Conservation (phyloP, 1,284 basidiomycete species). For the Ustilago crameri region DNA sequence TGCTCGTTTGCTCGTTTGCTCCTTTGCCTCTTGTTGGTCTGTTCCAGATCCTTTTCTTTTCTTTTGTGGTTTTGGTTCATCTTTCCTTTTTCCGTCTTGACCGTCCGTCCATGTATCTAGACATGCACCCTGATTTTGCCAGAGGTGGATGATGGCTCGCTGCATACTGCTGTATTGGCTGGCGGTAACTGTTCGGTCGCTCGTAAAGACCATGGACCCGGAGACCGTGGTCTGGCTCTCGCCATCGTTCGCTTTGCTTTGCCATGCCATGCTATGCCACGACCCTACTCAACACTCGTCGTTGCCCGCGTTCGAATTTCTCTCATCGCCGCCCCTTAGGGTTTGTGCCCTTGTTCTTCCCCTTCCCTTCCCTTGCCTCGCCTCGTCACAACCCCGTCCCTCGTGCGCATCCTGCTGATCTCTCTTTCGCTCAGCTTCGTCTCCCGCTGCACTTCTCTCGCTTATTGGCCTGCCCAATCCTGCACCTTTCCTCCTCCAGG, state of each 20-base stretch:
- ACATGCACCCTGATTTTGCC: constrained; percentile 1
- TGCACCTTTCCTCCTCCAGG: constrained; percentile 4
- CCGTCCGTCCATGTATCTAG: no score
- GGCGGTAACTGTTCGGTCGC: background rate
- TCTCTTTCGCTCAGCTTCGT: constrained; percentile 12
- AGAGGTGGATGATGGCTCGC: no score
- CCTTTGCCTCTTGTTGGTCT: no score
- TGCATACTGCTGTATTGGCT: background rate
- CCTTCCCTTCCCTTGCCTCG: background rate
- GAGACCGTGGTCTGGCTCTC: constrained; percentile 11
- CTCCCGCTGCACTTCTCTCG: constrained; percentile 15
- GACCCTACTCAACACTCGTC: no score
- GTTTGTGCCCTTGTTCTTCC: background rate
- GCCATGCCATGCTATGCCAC: no score
- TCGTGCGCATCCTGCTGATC: constrained; percentile 20
- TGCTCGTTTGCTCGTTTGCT: no score
- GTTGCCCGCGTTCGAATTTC: constrained; percentile 1
- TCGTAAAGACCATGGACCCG: constrained; percentile 4
- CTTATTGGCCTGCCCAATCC: background rate
- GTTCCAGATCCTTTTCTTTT: no score
- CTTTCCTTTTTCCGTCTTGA: no score
- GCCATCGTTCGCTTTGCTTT: constrained; percentile 11
- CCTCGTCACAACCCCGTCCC: background rate
- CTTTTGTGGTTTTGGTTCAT: no score
- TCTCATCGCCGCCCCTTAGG: background rate